phyloP scores from a whole-genome alignment of 2,329 filamentous ascomycete genomes.

The Pleomassaria siparia region DNA sequence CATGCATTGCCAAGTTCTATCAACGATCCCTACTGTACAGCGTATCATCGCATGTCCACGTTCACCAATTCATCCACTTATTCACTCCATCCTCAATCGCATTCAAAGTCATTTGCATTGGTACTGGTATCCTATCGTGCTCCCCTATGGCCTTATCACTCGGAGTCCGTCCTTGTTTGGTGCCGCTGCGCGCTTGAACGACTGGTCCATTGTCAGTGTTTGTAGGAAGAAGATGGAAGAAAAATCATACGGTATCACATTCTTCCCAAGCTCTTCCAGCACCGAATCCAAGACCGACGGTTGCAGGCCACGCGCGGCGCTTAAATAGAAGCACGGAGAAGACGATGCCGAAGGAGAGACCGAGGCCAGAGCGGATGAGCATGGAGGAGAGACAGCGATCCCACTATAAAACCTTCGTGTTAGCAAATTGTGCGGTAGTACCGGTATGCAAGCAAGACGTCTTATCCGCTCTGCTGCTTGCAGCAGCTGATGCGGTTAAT shows the following conservation, averaged over 20 bases:
- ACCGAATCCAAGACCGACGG: slow-evolving; percentile 90
- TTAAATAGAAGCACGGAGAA: slow-evolving; percentile 99
- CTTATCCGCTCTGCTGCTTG: slow-evolving; percentile 1
- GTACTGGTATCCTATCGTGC: not conserved
- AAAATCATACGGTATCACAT: slow-evolving; percentile 70
- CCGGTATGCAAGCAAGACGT: not conserved
- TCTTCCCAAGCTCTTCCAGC: slow-evolving; percentile 97
- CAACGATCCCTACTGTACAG: slow-evolving; percentile 41
- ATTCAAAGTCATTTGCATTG: not conserved
- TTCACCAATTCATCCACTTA: no score
- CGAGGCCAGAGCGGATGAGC: slow-evolving; percentile 93
- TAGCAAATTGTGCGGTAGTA: slow-evolving; percentile 11
- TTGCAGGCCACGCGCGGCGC: slow-evolving; percentile 96
- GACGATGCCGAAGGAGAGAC: slow-evolving; percentile 95
- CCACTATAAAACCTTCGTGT: slow-evolving; percentile 66
- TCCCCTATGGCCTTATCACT: slow-evolving; percentile 47
- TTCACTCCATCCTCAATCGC: slow-evolving; percentile 1
- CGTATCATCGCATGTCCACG: slow-evolving; percentile 19
- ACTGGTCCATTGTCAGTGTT: slow-evolving; percentile 35
- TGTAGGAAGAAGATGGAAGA: not conserved
- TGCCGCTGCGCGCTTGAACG: slow-evolving; percentile 54
- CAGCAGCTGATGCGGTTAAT: not conserved
- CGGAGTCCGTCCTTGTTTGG: slow-evolving; percentile 53
- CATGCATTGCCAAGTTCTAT: slow-evolving; percentile 33
- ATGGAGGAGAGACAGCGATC: slow-evolving; percentile 97